Conservation (phyloP, 306 rosid species). For the Cucumis cinereus region DNA sequence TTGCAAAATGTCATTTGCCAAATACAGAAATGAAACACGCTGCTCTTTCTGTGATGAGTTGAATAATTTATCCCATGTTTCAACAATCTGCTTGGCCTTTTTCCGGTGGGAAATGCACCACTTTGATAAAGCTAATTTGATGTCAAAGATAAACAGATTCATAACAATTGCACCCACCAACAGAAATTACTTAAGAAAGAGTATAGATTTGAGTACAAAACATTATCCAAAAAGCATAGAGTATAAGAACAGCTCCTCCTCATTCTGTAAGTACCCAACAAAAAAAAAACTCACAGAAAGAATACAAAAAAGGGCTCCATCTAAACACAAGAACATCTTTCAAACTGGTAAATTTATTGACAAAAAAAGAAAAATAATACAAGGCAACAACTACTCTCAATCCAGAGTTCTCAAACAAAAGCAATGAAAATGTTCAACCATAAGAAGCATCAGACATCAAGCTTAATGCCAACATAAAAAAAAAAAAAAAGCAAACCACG, state of each 20-base stretch:
- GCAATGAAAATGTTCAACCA: background rate
- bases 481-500: background rate
- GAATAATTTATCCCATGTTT: conserved; percentile 77
- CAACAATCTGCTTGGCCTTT: conserved; percentile 71
- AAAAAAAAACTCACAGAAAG: background rate
- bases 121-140: conserved; percentile 55
- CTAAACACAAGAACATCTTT: background rate
- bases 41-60: conserved; percentile 67
- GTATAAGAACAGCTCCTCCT: background rate
- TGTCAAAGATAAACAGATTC: conserved; percentile 32
- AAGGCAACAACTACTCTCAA: background rate
- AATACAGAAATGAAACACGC: conserved; percentile 56
- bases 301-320: background rate
- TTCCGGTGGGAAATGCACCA: conserved; percentile 79
- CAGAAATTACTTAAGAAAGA: background rate
- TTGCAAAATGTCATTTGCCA: conserved; percentile 89
- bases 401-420: background rate
- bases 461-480: background rate
- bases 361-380: background rate
- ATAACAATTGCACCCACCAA: conserved; percentile 7
- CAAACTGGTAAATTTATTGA: background rate
- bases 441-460: background rate
- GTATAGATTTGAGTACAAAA: background rate
- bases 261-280: background rate
- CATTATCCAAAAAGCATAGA: background rate